Base-by-base conservation (phyloP, 2,329 filamentous ascomycete species). In the Thielaviopsis musarum region DNA sequence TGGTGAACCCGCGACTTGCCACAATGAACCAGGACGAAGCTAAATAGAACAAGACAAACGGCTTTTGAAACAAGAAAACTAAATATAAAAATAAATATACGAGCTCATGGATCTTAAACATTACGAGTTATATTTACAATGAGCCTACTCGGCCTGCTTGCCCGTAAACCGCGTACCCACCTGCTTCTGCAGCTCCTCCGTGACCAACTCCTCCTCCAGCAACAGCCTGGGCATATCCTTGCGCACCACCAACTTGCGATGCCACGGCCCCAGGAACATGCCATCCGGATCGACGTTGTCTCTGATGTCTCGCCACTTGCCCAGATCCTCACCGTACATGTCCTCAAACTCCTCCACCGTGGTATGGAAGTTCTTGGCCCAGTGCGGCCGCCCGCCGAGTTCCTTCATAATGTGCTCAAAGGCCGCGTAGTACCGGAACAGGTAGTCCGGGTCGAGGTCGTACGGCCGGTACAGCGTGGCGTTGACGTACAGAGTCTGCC, bases 361-460 rank as follows among this genome's bases (percentile, higher is more conserved):
- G 9, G 78, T 77, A 54, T 76, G 74, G 70, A 94, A 95, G 69
- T 95, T 95, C 77, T 95, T 95, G 7, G 90, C 90, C 88, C 90
- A 95, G 71, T 95, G 90, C 19, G 90, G 90, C 53, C 80, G 80
- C 9, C 85, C 90, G 57, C 85, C 87, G 65, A 94, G 75, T 52
- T 94, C 87, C 61, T 82, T 83, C 90, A 95, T 95, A 53, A 95
- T 75, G 77, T 85, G 91, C 70, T 95, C 90, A 64, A 95, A 95
- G 1, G 85, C 90, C 70, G 91, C 78, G 70, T 95, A 95, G 74
- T 95, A 95, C 54, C 86, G 79, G 58, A 78, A 76, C 58, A 76
- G 79, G 66, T 86, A 91, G 0, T 88, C 86, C 10, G 90, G 89
- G 65, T 95, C 87, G 61, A 76, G 77, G 66, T 80, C 75, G 69